Conservation (phyloP, 1,139 yeast species). For the Diutina mesorugosa region DNA sequence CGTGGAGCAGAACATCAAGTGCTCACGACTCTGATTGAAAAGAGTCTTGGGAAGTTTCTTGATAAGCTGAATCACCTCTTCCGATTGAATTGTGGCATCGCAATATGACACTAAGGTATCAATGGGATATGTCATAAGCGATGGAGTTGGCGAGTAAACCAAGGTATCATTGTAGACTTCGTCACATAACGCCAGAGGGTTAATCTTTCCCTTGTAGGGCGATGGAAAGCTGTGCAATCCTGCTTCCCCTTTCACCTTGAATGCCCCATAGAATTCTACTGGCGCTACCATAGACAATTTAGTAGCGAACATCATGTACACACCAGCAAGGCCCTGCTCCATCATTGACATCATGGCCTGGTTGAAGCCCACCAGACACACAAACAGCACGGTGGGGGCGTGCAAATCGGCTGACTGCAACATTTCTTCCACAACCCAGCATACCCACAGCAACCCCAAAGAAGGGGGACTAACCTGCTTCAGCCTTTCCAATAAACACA, state of each 20-base stretch:
- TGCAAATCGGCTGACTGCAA: not conserved
- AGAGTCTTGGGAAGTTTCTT: not conserved
- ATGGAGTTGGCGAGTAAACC: not conserved
- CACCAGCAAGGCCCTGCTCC: not conserved
- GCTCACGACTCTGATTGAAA: not conserved
- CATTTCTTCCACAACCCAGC: not conserved
- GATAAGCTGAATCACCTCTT: not conserved
- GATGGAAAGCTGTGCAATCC: not conserved
- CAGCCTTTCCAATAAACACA: not conserved
- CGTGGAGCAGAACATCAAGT: not conserved
- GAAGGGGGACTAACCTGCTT: not conserved
- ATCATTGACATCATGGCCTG: not conserved
- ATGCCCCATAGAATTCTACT: not conserved
- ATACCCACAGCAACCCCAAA: not conserved
- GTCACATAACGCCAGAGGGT: not conserved
- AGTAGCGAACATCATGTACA: not conserved
- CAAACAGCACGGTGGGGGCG: not conserved
- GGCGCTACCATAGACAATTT: not conserved
- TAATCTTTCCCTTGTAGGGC: not conserved
- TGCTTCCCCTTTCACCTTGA: not conserved
- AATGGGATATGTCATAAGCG: not conserved
- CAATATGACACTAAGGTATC: not conserved
- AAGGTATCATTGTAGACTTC: not conserved
- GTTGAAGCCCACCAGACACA: not conserved
- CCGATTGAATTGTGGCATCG: not conserved